Conservation (phyloP, 768 basidiomycete genomes). For the Boletellus ananas region DNA sequence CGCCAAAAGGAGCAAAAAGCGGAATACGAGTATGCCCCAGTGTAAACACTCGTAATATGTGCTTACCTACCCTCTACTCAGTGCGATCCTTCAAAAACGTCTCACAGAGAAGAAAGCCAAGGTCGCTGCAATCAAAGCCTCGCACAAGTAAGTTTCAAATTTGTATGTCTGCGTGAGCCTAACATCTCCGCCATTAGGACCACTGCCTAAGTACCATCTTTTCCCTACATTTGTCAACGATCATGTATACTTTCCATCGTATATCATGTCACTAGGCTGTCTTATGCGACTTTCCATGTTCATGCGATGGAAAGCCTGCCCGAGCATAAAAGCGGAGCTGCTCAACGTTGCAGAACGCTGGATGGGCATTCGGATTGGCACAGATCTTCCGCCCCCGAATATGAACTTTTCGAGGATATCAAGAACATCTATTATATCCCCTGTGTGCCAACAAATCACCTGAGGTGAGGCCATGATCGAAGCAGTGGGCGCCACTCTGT, state of each 20-base stretch:
- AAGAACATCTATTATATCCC: too few species aligned
- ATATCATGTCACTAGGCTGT: slow-evolving; percentile 24
- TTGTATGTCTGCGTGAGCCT: not conserved
- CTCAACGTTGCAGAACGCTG: not conserved
- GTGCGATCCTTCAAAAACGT: slow-evolving; percentile 79
- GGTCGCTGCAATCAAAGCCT: slow-evolving; percentile 81
- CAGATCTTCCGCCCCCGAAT: too few species aligned
- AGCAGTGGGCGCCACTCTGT: too few species aligned
- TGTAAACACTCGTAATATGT: not conserved
- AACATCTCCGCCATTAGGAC: slow-evolving; percentile 9
- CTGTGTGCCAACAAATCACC: too few species aligned
- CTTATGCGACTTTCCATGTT: slow-evolving; percentile 18
- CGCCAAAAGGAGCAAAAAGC: slow-evolving; percentile 92
- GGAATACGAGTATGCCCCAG: slow-evolving; percentile 75
- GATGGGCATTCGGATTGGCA: not conserved
- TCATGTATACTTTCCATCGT: slow-evolving; percentile 15
- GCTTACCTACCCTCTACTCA: slow-evolving; percentile 21
- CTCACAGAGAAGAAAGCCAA: slow-evolving; percentile 92
- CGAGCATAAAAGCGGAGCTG: not conserved
- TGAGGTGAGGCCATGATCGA: too few species aligned
- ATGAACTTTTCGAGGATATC: too few species aligned
- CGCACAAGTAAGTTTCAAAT: slow-evolving; percentile 55
- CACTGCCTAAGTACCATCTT: slow-evolving; percentile 10
- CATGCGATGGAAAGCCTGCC: slow-evolving; percentile 4
- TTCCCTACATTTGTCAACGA: not conserved